Evolutionary conservation across 2,329 filamentous ascomycete species (phyloP).

Genomic region (Xylaria sp.): DNA sequence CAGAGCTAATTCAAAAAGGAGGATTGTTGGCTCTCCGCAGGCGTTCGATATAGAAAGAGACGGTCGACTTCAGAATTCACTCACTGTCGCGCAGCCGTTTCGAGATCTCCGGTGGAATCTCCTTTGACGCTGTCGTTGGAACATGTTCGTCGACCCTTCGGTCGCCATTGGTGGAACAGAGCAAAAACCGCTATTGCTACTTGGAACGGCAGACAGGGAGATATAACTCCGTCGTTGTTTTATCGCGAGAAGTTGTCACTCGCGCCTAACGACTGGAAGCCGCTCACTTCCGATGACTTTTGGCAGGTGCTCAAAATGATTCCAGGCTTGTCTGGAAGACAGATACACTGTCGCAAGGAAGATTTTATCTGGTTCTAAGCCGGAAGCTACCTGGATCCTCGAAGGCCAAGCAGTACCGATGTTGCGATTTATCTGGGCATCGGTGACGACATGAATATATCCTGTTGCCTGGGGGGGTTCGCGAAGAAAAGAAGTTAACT

Average conservation of each 20-base stretch:
- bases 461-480: slow-evolving; percentile 1
- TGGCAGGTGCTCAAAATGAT: slow-evolving; percentile 12
- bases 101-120: slow-evolving; percentile 50
- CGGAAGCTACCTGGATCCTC: slow-evolving; percentile 27
- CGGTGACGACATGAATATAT: slow-evolving; percentile 5
- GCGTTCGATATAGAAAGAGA: slow-evolving; percentile 8
- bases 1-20: slow-evolving; percentile 1
- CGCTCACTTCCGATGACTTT: background rate
- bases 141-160: slow-evolving; percentile 39
- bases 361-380: slow-evolving; percentile 32
- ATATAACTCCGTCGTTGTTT: slow-evolving; percentile 19
- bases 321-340: slow-evolving; percentile 9
- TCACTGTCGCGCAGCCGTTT: slow-evolving; percentile 47
- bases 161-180: slow-evolving; percentile 27
- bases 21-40: background rate
- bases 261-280: background rate
- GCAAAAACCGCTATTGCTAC: slow-evolving; percentile 6
- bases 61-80: slow-evolving; percentile 14
- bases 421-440: slow-evolving; percentile 18
- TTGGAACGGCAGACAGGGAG: slow-evolving; percentile 4
- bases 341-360: slow-evolving; percentile 16
- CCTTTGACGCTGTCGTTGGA: slow-evolving; percentile 49
- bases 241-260: slow-evolving; percentile 18
- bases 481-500: slow-evolving; percentile 1
- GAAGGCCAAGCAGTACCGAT: slow-evolving; percentile 13